These are phyloP conservation scores for Russula foetens DNA, from an alignment of 768 basidiomycete genomes.

Conservation along the genomic window DNA sequence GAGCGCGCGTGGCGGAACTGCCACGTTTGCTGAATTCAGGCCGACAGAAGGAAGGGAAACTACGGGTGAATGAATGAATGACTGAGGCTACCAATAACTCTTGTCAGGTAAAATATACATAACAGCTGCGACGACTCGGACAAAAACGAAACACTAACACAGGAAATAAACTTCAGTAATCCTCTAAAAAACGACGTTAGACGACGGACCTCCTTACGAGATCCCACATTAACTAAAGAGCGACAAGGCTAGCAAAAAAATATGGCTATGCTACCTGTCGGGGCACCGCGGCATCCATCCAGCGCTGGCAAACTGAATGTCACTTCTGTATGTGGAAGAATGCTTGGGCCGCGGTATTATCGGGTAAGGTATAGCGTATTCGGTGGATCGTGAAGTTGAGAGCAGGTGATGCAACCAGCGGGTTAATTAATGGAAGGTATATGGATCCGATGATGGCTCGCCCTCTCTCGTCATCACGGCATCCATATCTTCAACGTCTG, in stretches of 20 bases:
- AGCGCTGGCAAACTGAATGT: constrained; percentile 8
- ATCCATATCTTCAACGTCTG: constrained; percentile 22
- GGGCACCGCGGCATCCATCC: not conserved
- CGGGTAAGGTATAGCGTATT: constrained; percentile 10
- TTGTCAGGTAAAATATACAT: constrained; percentile 4
- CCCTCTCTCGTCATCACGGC: constrained; percentile 10
- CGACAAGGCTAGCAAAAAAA: not conserved
- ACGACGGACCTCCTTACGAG: constrained; percentile 6
- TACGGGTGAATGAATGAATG: not conserved
- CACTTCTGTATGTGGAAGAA: not conserved
- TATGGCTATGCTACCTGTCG: not conserved
- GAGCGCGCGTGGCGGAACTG: not conserved
- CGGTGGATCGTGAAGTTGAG: constrained; percentile 12
- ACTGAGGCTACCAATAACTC: not conserved
- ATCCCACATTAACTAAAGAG: constrained; percentile 9
- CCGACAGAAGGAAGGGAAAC: not conserved
- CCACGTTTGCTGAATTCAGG: not conserved
- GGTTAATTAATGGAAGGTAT: constrained; percentile 4
- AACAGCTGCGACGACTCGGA: constrained; percentile 4
- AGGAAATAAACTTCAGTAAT: not conserved
- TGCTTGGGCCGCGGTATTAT: constrained; percentile 10
- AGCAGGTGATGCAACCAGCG: constrained; percentile 11
- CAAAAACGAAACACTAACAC: not conserved
- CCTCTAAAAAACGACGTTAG: not conserved
- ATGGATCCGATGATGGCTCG: not conserved